Evolutionary conservation across 2,329 filamentous ascomycete species (phyloP).

Genomic region (Trichoderma sp.): DNA sequence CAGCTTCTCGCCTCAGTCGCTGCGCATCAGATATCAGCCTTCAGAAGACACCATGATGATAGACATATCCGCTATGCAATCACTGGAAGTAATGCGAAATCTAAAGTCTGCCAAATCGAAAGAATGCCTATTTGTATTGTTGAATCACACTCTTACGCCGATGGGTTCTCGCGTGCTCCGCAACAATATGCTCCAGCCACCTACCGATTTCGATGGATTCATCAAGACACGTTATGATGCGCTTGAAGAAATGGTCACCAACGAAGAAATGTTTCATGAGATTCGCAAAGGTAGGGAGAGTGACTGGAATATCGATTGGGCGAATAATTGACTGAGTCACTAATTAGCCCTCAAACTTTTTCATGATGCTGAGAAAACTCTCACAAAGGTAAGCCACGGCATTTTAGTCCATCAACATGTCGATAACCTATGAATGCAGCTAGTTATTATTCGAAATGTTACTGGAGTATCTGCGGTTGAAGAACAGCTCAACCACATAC

Average conservation of each 20-base stretch:
- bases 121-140: conserved; percentile 76
- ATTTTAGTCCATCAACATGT: not conserved
- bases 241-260: conserved; percentile 74
- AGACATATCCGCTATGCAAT: conserved; percentile 81
- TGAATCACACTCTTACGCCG: conserved; percentile 81
- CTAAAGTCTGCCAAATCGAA: conserved; percentile 73
- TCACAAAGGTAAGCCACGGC: conserved; percentile 63
- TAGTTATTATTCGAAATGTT: conserved; percentile 72
- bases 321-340: not conserved
- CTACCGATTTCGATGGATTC: conserved; percentile 64
- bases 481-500: conserved; percentile 79
- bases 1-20: conserved; percentile 72
- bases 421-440: conserved; percentile 43
- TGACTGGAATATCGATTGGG: not conserved
- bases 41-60: conserved; percentile 96
- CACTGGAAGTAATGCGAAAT: conserved; percentile 89
- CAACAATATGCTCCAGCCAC: conserved; percentile 85
- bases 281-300: conserved; percentile 60
- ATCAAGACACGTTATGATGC: conserved; percentile 76
- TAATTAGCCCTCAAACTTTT: conserved; percentile 66
- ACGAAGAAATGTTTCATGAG: conserved; percentile 81
- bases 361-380: conserved; percentile 73
- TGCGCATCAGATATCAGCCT: conserved; percentile 82
- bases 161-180: conserved; percentile 85
- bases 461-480: conserved; percentile 68